phyloP scores from a whole-genome alignment of 2,329 filamentous ascomycete species.

The Cladorrhinum sp. region DNA sequence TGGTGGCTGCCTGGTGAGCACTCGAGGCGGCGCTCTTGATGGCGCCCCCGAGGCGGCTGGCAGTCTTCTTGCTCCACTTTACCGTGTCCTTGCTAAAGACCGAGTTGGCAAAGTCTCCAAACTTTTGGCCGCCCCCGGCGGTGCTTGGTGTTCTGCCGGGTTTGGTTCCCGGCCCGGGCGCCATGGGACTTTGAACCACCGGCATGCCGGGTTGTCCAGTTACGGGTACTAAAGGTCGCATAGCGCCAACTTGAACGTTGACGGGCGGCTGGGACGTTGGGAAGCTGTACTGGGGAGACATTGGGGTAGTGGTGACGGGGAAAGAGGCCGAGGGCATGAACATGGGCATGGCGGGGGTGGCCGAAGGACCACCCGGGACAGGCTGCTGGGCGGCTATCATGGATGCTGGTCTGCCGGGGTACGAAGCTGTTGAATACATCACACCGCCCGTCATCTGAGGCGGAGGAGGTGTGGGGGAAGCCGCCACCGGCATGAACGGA shows the following conservation, averaged over 20 bases:
- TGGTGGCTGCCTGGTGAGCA: slow-evolving; percentile 19
- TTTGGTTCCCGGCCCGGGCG: neutral
- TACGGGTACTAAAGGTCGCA: no score
- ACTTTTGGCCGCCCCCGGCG: slow-evolving; percentile 11
- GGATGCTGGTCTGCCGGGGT: neutral
- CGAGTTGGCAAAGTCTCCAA: slow-evolving; percentile 21
- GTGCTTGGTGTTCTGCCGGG: slow-evolving; percentile 4
- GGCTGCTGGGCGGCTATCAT: neutral
- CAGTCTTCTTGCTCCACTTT: slow-evolving; percentile 27
- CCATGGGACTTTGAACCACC: neutral
- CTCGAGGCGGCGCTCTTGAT: slow-evolving; percentile 21
- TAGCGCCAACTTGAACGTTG: no score
- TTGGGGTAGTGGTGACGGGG: neutral
- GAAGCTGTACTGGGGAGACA: slow-evolving; percentile 1
- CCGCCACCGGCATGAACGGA: neutral
- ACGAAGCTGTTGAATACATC: neutral
- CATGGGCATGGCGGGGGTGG: slow-evolving; percentile 14
- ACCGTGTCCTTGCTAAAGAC: slow-evolving; percentile 27
- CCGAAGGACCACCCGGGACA: neutral
- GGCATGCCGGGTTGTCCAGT: no score
- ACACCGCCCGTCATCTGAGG: neutral
- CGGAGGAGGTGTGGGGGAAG: neutral
- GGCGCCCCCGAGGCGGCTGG: slow-evolving; percentile 18
- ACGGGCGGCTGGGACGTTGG: no score
- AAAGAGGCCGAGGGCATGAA: neutral